Conservation (phyloP, 2,329 filamentous ascomycete species). For the Tolypocladium endophyticum region DNA sequence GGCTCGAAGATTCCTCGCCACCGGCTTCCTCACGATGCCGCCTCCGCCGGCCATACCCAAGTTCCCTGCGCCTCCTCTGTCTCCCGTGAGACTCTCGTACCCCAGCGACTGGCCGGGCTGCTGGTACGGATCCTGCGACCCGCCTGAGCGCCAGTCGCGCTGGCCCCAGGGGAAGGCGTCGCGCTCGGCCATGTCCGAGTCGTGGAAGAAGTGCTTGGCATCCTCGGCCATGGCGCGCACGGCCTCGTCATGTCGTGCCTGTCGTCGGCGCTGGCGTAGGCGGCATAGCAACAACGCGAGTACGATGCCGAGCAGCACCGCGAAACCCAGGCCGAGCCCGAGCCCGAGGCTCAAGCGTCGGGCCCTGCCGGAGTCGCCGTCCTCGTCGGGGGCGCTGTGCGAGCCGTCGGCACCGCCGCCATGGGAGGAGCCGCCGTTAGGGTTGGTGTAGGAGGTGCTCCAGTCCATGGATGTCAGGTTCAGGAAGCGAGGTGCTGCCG, state of each 20-base stretch:
- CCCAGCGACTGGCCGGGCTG: constrained; percentile 30
- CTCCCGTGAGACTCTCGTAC: constrained; percentile 37
- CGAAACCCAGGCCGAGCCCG: constrained; percentile 47
- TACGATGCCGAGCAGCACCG: constrained; percentile 34
- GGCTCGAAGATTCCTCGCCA: constrained; percentile 16
- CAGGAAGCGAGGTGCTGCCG: constrained; percentile 32
- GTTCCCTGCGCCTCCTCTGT: constrained; percentile 3
- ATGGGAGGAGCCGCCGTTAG: constrained; percentile 10
- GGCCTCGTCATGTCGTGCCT: constrained; percentile 31
- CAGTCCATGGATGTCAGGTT: constrained; percentile 49
- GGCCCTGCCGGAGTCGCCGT: constrained; percentile 8
- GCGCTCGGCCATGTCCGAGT: constrained; percentile 35
- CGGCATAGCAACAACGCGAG: constrained; percentile 40
- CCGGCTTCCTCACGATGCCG: constrained; percentile 22
- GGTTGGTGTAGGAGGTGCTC: constrained; percentile 39
- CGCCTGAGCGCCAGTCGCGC: constrained; percentile 34
- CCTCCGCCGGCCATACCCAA: constrained; percentile 13
- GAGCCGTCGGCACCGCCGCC: neutral
- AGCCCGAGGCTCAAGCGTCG: constrained; percentile 46
- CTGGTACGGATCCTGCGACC: constrained; percentile 26
- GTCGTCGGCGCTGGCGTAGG: constrained; percentile 25
- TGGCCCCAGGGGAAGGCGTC: constrained; percentile 20
- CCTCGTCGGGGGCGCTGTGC: constrained; percentile 12
- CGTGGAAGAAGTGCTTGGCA: constrained; percentile 31
- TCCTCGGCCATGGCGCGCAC: constrained; percentile 40